Evolutionary conservation across 805 yeast species (phyloP), one percentile per base, ranked within the genome.

Genomic region (Lachancea waltii): DNA sequence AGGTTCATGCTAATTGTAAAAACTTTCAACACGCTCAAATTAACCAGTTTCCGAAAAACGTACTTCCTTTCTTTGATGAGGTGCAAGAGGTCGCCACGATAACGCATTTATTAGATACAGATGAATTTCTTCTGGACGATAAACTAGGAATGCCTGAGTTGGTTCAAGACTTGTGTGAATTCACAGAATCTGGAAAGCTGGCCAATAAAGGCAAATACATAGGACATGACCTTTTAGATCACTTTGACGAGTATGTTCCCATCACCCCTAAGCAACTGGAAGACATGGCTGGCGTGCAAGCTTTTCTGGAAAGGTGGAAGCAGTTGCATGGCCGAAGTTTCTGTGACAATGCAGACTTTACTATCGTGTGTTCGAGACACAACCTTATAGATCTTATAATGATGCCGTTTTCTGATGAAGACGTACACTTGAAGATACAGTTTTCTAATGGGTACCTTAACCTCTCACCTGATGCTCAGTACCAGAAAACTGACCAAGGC

Each of bases 341-440:
- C 30, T 42, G 31, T 10, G 16, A 30, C 4, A 38, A 37, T 14
- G 37, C 37, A 10, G 43, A 47, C n/a, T 38, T 45, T 20, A 45
- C 50, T 2, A 41, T 58, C 19, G 39, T 59, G 2, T 48, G 62
- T 5, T 50, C 60, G 3, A 47, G 64, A 35, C 64, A 59, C 37
- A 54, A 54, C 33, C 41, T 59, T 13, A 53, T 51, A 9, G 53
- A 56, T 11, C 20, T 59, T 3, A 43, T 49, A 4, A 54, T 56
- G 60, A 35, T 44, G 3, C 38, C 53, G 1, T 59, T 51, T 43
- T 41, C 36, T 11, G 38, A 44, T 14, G 40, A 42, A n/a, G 40
- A 38, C 10, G 19, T 45, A 1, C 36, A 36, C 10, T 37, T 52
- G 10, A 32, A 48, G 9, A 44, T 49, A 22, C 48, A 54, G 0